Base-by-base conservation (phyloP, 192 early-diverging fungal species). In the Helicostylum pulchrum region DNA sequence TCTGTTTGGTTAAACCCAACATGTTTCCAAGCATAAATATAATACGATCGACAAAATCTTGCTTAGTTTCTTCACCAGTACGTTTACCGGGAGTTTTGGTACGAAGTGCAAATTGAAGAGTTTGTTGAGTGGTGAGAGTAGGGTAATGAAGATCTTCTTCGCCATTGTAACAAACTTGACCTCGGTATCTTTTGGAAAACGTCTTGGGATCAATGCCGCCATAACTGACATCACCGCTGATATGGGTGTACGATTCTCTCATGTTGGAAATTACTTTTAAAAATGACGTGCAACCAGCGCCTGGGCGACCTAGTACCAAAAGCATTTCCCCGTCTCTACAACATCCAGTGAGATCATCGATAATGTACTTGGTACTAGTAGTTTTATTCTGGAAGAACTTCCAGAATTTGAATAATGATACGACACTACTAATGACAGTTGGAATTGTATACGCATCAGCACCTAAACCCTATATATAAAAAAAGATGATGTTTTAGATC, bases 71-170 rank as follows among this genome's bases (percentile, higher is more conserved):
- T 51, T 76, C 70, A 5, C 75, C 73, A 31, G 86, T 61, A 23
- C 80, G 78, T 34, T 45, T 71, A 48, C 84, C 82, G 12, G 85
- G 86, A 31, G 80, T 90, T 62, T 88, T 88, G 77, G 83, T 89
- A 65, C 86, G 78, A 47, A 92, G 74, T 1, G 90, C 90, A 72
- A 88, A 90, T 51, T 87, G 78, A 11, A 92, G 79, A 12, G 90
- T 94, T 70, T 91, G 83, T 52, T 87, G 83, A 15, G 91, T 85
- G 6, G 90, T 90, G 65, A 92, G 57, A n/a, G 88, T 88, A 7
- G 90, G 86, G 66, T 83, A 90, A 61, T 94, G 90, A 34, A 81
- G 78, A 53, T 92, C 90, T 62, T 89, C 88, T 77, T 94, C 92
- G 67, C 84, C 80, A 70, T 87, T 88, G 66, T 92, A 94, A 19